Base-by-base conservation (phyloP, 2,329 filamentous ascomycete genomes). In the Penicillium sp. region DNA sequence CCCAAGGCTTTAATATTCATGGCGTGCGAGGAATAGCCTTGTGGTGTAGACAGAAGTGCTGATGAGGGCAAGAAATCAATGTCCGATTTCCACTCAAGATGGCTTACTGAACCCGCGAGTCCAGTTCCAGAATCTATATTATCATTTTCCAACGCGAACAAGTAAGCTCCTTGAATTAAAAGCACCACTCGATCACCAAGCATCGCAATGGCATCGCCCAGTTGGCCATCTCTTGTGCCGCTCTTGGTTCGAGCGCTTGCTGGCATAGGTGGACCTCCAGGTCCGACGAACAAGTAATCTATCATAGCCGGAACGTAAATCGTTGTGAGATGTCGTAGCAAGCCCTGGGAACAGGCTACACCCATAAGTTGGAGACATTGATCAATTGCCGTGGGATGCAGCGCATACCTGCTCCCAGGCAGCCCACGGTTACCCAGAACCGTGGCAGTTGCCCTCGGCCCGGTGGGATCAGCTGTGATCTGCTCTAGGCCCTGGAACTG, bases 341-440 rank as follows among this genome's bases (percentile, higher is more conserved):
- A 11, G 6, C 58, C 55, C 16, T 57, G 50, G 9, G 50, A 46
- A 27, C 45, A 36, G 2, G 60, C 60, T 21, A 60, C 51, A 13
- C 46, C 50, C 41, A 62, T 39, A 1, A 62, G 53, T 38, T 62
- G 60, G 10, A 62, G 47, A 36, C 55, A 55, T 39, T 62, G 58
- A 23, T 62, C 60, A 33, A 62, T 61, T 1, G 46, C 46, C 29
- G 55, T 52, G 27, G 60, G 58, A 53, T 62, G 53, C 8, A 60
- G n/a, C 1, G 39, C 11, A 39, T 58, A 57, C 23, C 36, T 50
- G 33, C 55, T 52, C 31, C 50, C 40, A 40, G 33, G 55, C 4
- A 51, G 29, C 9, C 50, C 23, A 16, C 53, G 33, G 25, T 56
- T 46, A 19, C 48, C 48, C 8, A 56, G 2, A 5, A 56, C 19